phyloP scores from a whole-genome alignment of 208 protist species.

The Wallacemonas sp. region DNA sequence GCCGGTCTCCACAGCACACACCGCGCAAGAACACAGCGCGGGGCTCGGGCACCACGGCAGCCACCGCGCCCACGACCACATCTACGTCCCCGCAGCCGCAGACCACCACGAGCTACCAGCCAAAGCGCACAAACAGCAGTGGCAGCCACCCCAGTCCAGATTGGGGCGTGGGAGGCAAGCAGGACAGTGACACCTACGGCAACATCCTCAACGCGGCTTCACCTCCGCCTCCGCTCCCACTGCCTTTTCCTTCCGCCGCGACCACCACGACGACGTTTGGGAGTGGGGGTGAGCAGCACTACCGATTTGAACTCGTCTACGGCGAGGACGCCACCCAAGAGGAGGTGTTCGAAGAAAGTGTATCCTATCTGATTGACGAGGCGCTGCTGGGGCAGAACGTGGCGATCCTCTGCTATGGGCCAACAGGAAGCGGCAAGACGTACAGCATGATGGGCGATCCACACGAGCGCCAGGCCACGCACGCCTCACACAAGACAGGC shows the following conservation, averaged over 20 bases:
- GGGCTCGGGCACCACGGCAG: neutral
- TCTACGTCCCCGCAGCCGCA: neutral
- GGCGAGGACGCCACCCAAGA: constrained; percentile 78
- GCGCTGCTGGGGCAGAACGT: constrained; percentile 83
- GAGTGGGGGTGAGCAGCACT: constrained; percentile 65
- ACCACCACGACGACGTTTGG: constrained; percentile 17
- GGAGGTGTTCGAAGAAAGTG: constrained; percentile 90
- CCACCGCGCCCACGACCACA: neutral
- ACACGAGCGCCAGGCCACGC: constrained; percentile 4
- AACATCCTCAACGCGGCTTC: neutral
- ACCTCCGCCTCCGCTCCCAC: neutral
- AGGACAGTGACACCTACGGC: neutral
- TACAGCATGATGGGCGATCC: constrained; percentile 88
- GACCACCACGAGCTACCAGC: no score
- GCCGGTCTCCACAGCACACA: neutral
- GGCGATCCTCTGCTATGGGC: constrained; percentile 83
- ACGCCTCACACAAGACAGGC: neutral
- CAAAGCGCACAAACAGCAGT: no score
- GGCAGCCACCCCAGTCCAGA: neutral
- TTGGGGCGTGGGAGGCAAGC: neutral
- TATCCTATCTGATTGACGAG: constrained; percentile 79
- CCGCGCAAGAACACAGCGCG: neutral
- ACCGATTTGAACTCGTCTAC: constrained; percentile 85
- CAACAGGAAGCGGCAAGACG: constrained; percentile 89
- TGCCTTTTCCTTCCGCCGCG: constrained; percentile 16